These are phyloP conservation scores for Petrea volubilis DNA, from an alignment of 257 asterid genomes.

Conservation along the genomic window DNA sequence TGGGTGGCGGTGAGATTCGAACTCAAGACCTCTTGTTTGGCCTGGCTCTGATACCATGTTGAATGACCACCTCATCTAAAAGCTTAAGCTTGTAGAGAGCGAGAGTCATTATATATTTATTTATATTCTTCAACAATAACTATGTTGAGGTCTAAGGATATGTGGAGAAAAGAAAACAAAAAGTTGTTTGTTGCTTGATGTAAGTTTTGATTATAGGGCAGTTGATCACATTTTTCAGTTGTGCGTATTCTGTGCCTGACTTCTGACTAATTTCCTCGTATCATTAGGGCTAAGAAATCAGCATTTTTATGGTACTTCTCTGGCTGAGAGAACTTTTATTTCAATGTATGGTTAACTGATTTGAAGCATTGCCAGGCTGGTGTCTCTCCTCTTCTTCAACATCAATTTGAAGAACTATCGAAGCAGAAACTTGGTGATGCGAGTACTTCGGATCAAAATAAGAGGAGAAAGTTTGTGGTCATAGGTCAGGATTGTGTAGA, in stretches of 20 bases:
- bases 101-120: too few species aligned
- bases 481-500: constrained; percentile 93
- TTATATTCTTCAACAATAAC: too few species aligned
- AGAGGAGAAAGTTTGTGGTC: constrained; percentile 65
- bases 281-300: neutral
- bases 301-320: neutral
- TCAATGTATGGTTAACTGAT: constrained; percentile 2
- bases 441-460: constrained; percentile 40
- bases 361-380: constrained; percentile 64
- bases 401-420: constrained; percentile 76
- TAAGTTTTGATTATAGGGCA: neutral
- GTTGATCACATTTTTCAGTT: neutral
- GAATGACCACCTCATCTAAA: too few species aligned
- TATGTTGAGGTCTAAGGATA: neutral
- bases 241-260: neutral
- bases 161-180: neutral
- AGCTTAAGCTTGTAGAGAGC: too few species aligned
- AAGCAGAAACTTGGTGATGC: constrained; percentile 39
- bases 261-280: neutral
- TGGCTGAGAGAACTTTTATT: neutral
- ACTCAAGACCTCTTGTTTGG: too few species aligned
- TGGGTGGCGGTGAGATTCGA: too few species aligned
- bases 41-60: too few species aligned
- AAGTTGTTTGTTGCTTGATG: neutral
- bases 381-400: constrained; percentile 76